Percentiles rank a stretch among this genome's conserved stretches.
Evolutionary conservation across 768 basidiomycete species (phyloP).

Genomic region (Brasilioporus rufonigricans): DNA sequence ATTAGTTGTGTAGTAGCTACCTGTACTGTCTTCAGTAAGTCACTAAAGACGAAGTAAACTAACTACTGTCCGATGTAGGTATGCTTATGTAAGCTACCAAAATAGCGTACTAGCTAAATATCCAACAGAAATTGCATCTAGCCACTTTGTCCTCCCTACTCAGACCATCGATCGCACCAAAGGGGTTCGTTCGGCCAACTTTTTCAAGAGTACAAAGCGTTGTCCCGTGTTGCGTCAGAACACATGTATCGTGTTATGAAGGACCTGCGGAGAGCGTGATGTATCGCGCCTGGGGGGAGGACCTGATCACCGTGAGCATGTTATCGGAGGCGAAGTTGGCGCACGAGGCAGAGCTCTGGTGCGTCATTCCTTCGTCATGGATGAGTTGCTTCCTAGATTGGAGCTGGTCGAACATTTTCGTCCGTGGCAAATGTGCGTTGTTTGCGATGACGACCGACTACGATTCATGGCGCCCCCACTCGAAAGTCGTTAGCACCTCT

Average conservation of each 20-base stretch:
- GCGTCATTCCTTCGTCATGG: background rate
- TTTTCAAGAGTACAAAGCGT: slow-evolving; percentile 79
- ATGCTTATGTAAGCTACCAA: no score
- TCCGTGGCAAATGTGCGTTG: slow-evolving; percentile 71
- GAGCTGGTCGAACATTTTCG: no score
- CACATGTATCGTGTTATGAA: slow-evolving; percentile 94
- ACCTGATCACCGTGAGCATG: slow-evolving; percentile 96
- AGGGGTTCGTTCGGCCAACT: slow-evolving; percentile 82
- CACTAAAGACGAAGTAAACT: no score
- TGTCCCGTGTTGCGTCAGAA: slow-evolving; percentile 83
- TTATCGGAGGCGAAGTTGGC: slow-evolving; percentile 96
- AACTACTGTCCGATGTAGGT: no score
- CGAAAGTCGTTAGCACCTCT: slow-evolving; percentile 81
- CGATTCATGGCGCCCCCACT: slow-evolving; percentile 87
- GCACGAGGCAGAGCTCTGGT: slow-evolving; percentile 92
- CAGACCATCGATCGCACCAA: slow-evolving; percentile 98
- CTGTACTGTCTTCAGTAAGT: no score
- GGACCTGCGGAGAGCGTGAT: slow-evolving; percentile 91
- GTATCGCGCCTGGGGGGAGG: slow-evolving; percentile 91
- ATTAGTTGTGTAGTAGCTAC: no score
- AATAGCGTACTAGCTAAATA: no score
- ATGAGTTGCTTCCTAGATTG: no score
- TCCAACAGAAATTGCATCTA: slow-evolving; percentile 87
- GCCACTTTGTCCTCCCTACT: slow-evolving; percentile 81
- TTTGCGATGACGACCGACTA: slow-evolving; percentile 93